Evolutionary conservation across 805 yeast species (phyloP), one percentile per base, ranked within the genome.

Genomic region (Saturnispora saitoi): DNA sequence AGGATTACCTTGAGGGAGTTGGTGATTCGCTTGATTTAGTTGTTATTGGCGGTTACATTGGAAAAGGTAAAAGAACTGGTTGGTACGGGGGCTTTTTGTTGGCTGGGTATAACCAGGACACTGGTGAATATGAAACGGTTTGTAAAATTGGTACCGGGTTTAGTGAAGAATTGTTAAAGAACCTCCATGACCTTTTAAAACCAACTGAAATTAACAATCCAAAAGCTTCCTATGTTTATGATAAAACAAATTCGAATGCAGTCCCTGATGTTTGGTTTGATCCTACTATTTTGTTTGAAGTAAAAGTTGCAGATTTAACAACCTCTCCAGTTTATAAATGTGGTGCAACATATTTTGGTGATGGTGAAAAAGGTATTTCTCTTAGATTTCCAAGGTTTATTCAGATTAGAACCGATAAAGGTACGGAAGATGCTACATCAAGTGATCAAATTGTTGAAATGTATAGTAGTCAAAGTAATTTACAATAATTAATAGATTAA

Each of bases 141-240:
- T 93, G 99, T 69, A 93, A 93, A 64, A 90, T 95, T 48, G 99
- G 99, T 43, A 93, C 99, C 0, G 99, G 99, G 0, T 93, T 93
- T 61, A 78, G 89, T 37, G 99, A 93, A 55, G 97, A 83, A 54
- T 76, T 81, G 59, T 71, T 93, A 49, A 78, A 78, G 32, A 67
- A 66, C 26, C 63, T 93, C 30, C 72, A 81, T 57, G 76, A 73
- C 24, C 71, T 71, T 43, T 71, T 93, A 50, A 78, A 81, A 38
- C 82, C 86, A 64, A 55, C 58, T 0, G 95, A 81, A 44, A 75
- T 80, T 11, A 56, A 66, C 0, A 68, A 63, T 9, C 85, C 95
- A 2, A 86, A 82, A 56, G 70, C 85, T 0, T 84, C 81, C 48
- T 79, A 77, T 53, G 72, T 81, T 2, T 87, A 77, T 60, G 93